Percentiles rank a stretch among this genome's conserved stretches.
Conservation (phyloP, 352 stramenopile genomes). For the Phytopythium kandeliae region DNA sequence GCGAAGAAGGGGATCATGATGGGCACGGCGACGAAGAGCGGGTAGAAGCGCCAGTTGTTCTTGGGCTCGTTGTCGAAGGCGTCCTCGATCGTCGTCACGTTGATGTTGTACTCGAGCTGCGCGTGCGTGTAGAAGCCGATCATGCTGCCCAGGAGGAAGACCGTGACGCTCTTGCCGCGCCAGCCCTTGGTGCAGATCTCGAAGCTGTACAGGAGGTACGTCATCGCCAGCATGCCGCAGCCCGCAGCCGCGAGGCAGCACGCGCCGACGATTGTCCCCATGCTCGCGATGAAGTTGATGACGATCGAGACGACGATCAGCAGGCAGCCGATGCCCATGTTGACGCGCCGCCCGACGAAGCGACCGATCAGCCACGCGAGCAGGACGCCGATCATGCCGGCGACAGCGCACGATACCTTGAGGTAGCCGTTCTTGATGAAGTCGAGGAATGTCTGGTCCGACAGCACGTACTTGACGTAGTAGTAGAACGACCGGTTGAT, state of each 20-base stretch:
- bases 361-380: conserved; percentile 50
- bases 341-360: conserved; percentile 46
- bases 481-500: conserved; percentile 75
- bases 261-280: conserved; percentile 41
- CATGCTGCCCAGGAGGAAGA: conserved; percentile 74
- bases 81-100: conserved; percentile 28
- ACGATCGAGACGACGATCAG: conserved; percentile 45
- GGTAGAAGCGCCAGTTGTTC: conserved; percentile 59
- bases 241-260: conserved; percentile 51
- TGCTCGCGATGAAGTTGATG: conserved; percentile 60
- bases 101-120: conserved; percentile 47
- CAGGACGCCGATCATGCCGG: conserved; percentile 46
- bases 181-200: conserved; percentile 86
- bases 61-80: conserved; percentile 30
- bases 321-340: conserved; percentile 49
- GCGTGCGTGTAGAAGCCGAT: conserved; percentile 66
- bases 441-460: conserved; percentile 25
- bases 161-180: conserved; percentile 78
- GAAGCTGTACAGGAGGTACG: conserved; percentile 75
- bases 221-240: conserved; percentile 62
- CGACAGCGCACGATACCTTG: conserved; percentile 41
- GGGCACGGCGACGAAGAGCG: conserved; percentile 53
- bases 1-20: conserved; percentile 53
- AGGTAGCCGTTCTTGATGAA: conserved; percentile 55
- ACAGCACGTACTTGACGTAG: conserved; percentile 40